Evolutionary conservation across 257 asterid genomes (phyloP), one percentile per base, ranked within the genome.

Genomic region (Ilex asprella): DNA sequence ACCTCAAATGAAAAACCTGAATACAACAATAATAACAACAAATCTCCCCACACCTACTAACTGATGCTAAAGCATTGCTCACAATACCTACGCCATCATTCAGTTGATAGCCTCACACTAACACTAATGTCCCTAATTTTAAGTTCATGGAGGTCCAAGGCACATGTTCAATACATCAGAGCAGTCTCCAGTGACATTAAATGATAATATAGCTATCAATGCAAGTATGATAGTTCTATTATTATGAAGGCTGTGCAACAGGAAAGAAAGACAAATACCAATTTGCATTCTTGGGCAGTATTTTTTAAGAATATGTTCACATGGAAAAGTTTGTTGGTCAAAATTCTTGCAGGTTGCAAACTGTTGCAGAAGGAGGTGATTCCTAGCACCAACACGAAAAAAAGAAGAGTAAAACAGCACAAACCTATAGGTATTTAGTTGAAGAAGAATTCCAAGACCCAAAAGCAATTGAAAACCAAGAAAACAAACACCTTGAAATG

Each of bases 371-470:
- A 59, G 51, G 2, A 8, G 44, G 67, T 55, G 41, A 62, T 31
- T 64, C 11, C 39, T 39, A 10, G 46, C 29, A 55, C 39, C 63
- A 39, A 2, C 30, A 35, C 39, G 63, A 58, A 13, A 35, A 64
- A 67, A 70, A 72, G 12, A 68, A 14, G 67, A 47, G 47, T 10
- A 61, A 50, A 27, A 30, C 15, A 32, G 51, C 27, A 75, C 75
- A 55, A 63, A 91, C 98, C 98, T 92, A 74, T 79, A 93, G 71
- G 72, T 72, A 62, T 93, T 93, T 51, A 89, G 84, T 63, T 89
- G 97, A 66, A 85, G 75, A 63, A 93, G 99, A 63, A 89, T 84
- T 56, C 91, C 96, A 76, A 89, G 82, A 47, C 97, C 96, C 71
- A 93, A 67, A 66, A 86, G 82, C 86, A 89, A 73, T 68, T 93